A percentile compares a stretch with the other conserved stretches of the same genome.
phyloP scores from a whole-genome alignment of 2,329 filamentous ascomycete species.

The Pseudogymnoascus sp. region DNA sequence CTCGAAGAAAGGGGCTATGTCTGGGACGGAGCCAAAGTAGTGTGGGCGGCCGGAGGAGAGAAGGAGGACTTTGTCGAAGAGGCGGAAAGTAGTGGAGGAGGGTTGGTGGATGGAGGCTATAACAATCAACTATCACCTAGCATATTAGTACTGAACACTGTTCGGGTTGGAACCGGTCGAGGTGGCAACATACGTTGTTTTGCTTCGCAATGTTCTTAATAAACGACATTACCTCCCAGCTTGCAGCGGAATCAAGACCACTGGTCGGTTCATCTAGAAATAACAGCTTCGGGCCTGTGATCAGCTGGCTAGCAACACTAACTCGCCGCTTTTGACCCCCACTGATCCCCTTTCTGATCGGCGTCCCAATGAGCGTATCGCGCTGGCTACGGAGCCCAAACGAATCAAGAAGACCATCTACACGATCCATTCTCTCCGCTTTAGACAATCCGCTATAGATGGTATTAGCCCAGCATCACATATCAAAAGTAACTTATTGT shows the following conservation, averaged over 20 bases:
- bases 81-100: constrained; percentile 66
- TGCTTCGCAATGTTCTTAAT: constrained; percentile 56
- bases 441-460: constrained; percentile 32
- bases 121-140: constrained; percentile 52
- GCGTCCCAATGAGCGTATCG: constrained; percentile 68
- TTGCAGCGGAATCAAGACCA: constrained; percentile 70
- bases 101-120: constrained; percentile 82
- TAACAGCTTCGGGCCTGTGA: constrained; percentile 70
- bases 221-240: constrained; percentile 66
- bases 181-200: constrained; percentile 46
- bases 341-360: constrained; percentile 73
- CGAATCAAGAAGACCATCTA: constrained; percentile 57
- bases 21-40: constrained; percentile 59
- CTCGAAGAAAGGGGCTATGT: constrained; percentile 56
- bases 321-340: constrained; percentile 78
- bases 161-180: constrained; percentile 12
- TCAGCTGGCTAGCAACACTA: constrained; percentile 71
- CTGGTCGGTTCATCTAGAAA: constrained; percentile 82
- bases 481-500: constrained; percentile 31
- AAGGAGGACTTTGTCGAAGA: constrained; percentile 72
- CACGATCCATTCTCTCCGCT: constrained; percentile 51
- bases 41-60: constrained; percentile 62
- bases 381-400: constrained; percentile 67
- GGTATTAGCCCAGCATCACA: neutral
- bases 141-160: constrained; percentile 18